Base-by-base conservation (phyloP, 306 rosid genomes). In the Parietaria judaica region DNA sequence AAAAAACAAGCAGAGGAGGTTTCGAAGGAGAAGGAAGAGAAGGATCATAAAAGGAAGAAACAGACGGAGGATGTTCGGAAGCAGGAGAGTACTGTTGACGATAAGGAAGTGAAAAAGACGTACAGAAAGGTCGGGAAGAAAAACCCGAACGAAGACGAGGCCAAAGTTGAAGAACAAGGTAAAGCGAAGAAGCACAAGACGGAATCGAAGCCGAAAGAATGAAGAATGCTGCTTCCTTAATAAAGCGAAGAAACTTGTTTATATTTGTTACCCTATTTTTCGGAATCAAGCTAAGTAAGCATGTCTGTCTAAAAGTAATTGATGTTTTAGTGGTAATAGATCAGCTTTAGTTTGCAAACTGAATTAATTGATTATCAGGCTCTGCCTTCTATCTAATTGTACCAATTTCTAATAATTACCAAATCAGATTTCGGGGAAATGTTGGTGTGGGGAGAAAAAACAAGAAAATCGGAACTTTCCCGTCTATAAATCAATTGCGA, bases 211-310 rank as follows among this genome's bases (percentile, higher is more conserved):
- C 58, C 58, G 31, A 34, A 37, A 54, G 37, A 39, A 37, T 8
- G 50, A 59, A 59, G 9, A 9, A 49, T 9, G 15, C 14, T 49
- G 13, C 53, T 41, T 41, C 2, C 45, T 41, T 41, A 5, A 41
- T 41, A 8, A 9, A 11, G 34, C 11, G 50, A 35, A 31, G 31
- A 36, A 14, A 49, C 56, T 56, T 14, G 60, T 63, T 36, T 23
- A 39, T 43, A 70, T 56, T 11, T 14, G 23, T 14, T 14, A 23
- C 16, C 31, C 48, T 37, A 23, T 23, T 23, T 57, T 46, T 70
- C 51, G 17, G 6, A 56, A 63, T 56, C 52, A 56, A 61, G 64
- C 31, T 23, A 23, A 54, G n/a, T 43, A 9, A 36, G 36, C 57
- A 15, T 7, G 15, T 14, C 52, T 35, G 56, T 55, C 49, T 10